These are phyloP conservation scores for Diddensiella santjacobensis DNA, from an alignment of 805 yeast genomes.

Conservation along the genomic window DNA sequence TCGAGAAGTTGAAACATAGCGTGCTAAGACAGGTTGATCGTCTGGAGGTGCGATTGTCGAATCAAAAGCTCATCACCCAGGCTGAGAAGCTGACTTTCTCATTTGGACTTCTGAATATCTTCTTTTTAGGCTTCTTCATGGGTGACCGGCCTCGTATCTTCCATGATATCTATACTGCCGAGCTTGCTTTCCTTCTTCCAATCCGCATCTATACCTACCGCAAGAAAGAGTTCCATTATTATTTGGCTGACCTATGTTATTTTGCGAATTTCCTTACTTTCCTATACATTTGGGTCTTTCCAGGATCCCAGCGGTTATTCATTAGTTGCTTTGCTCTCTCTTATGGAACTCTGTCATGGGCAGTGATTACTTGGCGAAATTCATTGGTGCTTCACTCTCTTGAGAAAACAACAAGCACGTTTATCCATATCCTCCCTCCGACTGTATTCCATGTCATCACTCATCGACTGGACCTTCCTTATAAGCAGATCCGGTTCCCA, in stretches of 20 bases:
- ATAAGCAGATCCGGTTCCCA: slow-evolving; percentile 59
- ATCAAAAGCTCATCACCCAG: slow-evolving; percentile 32
- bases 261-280: slow-evolving; percentile 74
- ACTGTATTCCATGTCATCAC: slow-evolving; percentile 80
- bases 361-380: slow-evolving; percentile 94
- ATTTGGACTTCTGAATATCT: slow-evolving; percentile 60
- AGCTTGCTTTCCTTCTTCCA: slow-evolving; percentile 69
- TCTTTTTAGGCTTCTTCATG: slow-evolving; percentile 67
- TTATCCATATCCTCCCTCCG: slow-evolving; percentile 90
- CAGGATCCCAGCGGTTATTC: slow-evolving; percentile 67
- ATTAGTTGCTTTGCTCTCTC: slow-evolving; percentile 81
- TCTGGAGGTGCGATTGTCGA: slow-evolving; percentile 29
- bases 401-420: slow-evolving; percentile 87
- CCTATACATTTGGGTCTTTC: slow-evolving; percentile 77
- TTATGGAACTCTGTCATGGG: slow-evolving; percentile 87
- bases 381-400: slow-evolving; percentile 86
- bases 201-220: slow-evolving; percentile 78
- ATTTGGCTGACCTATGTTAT: slow-evolving; percentile 88
- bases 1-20: slow-evolving; percentile 29
- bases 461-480: slow-evolving; percentile 61
- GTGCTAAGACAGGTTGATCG: slow-evolving; percentile 28
- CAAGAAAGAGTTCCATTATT: slow-evolving; percentile 76
- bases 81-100: slow-evolving; percentile 83
- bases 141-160: slow-evolving; percentile 76
- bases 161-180: slow-evolving; percentile 66